These are phyloP conservation scores for Magnaporthiopsis incrustans DNA, from an alignment of 2,329 filamentous ascomycete species.

Conservation along the genomic window DNA sequence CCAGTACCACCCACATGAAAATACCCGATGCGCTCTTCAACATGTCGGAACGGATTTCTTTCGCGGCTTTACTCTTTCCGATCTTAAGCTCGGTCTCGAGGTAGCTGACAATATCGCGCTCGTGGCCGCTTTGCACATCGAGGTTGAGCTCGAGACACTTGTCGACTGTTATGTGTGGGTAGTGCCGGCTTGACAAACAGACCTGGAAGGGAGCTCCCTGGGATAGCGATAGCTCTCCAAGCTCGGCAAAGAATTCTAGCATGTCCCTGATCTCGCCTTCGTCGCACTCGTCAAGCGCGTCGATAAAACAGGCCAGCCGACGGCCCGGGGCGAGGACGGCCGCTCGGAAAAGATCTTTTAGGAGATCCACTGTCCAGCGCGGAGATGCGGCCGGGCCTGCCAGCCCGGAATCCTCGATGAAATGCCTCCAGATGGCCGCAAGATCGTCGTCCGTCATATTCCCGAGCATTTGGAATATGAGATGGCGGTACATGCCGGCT, in stretches of 20 bases:
- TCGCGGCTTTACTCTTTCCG: conserved; percentile 6
- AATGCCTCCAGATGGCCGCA: conserved; percentile 19
- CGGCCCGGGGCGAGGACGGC: conserved; percentile 10
- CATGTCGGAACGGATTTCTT: conserved; percentile 19
- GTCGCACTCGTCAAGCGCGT: conserved; percentile 42
- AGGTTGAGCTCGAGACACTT: conserved; percentile 22
- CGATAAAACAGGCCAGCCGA: conserved; percentile 21
- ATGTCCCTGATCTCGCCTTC: conserved; percentile 33
- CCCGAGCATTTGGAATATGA: conserved; percentile 35
- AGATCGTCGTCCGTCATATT: conserved; percentile 18
- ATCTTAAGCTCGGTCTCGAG: conserved; percentile 21
- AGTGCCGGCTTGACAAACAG: conserved; percentile 40
- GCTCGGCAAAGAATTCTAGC: conserved; percentile 31
- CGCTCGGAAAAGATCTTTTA: conserved; percentile 12
- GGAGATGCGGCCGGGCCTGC: neutral
- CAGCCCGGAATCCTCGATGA: neutral
- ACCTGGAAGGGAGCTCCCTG: conserved; percentile 18
- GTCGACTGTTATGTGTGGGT: conserved; percentile 30
- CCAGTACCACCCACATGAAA: conserved; percentile 36
- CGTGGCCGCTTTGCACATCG: conserved; percentile 27
- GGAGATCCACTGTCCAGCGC: conserved; percentile 8
- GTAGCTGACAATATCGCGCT: conserved; percentile 26
- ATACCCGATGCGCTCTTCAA: conserved; percentile 29
- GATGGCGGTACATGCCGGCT: conserved; percentile 37
- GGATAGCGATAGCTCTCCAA: conserved; percentile 21